Percentiles rank a stretch among this genome's conserved stretches.
These are phyloP conservation scores for Kazachstania africana DNA, from an alignment of 805 yeast genomes.

Conservation along the genomic window DNA sequence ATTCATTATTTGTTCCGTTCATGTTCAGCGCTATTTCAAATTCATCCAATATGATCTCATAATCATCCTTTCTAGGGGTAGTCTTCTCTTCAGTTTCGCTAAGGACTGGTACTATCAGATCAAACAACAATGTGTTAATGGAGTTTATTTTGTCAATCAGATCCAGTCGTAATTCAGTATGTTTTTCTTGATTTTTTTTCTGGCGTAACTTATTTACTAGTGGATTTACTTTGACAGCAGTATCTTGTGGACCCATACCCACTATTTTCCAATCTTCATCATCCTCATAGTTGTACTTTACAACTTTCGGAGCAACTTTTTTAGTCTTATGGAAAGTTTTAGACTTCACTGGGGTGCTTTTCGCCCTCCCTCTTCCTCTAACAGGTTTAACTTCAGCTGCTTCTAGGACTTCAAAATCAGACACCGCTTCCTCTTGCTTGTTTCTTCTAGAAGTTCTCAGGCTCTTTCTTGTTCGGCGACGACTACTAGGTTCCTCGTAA, in stretches of 20 bases:
- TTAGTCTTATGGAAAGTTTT: conserved; percentile 6
- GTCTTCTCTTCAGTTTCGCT: conserved; percentile 1
- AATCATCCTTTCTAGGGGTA: conserved; percentile 8
- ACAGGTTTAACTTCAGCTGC: conserved; percentile 6
- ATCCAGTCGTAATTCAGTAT: conserved; percentile 19
- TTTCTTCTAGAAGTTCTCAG: not conserved
- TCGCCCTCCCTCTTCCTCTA: too few relatives aligned
- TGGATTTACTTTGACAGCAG: conserved; percentile 11
- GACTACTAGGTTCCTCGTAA: conserved; percentile 3
- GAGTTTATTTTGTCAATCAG: conserved; percentile 15
- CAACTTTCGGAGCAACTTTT: conserved; percentile 3
- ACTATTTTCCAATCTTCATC: conserved; percentile 25
- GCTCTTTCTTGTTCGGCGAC: conserved; percentile 7
- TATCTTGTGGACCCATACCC: conserved; percentile 26
- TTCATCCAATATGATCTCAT: conserved; percentile 20
- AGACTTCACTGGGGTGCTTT: conserved; percentile 6
- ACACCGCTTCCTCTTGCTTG: conserved; percentile 8
- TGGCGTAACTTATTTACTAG: conserved; percentile 19
- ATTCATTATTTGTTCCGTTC: conserved; percentile 19
- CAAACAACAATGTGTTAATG: conserved; percentile 15
- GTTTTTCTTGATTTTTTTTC: conserved; percentile 20
- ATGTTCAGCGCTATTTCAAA: conserved; percentile 14
- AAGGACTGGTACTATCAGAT: conserved; percentile 10
- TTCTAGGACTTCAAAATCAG: conserved; percentile 1
- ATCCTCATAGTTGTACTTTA: conserved; percentile 19